Evolutionary conservation across 441 rosid genomes (phyloP).

Genomic region (Populus trichocarpa): DNA sequence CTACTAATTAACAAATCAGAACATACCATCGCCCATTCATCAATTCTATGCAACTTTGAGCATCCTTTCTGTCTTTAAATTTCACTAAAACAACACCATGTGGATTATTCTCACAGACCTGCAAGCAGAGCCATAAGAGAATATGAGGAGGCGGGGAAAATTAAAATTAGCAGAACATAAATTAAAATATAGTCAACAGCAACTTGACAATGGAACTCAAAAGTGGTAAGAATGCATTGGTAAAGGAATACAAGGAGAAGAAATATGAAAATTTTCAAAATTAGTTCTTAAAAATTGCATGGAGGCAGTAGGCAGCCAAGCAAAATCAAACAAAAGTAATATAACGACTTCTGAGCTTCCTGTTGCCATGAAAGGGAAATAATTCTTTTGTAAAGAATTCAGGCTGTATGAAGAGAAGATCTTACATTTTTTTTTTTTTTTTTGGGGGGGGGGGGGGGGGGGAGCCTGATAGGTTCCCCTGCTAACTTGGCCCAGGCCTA

Average conservation of each 20-base stretch:
- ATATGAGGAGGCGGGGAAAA: not conserved
- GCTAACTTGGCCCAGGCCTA: too few species aligned
- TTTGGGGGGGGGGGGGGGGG: too few species aligned
- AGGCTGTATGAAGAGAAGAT: too few species aligned
- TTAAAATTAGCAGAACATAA: not conserved
- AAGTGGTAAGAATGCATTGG: not conserved
- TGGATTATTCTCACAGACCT: conserved; percentile 92
- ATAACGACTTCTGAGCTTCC: not conserved
- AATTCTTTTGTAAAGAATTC: not conserved
- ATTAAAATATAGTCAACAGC: not conserved
- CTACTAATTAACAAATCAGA: not conserved
- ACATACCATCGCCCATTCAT: conserved; percentile 93
- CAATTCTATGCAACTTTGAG: conserved; percentile 78
- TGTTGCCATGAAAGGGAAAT: not conserved
- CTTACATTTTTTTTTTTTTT: too few species aligned
- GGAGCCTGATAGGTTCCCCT: too few species aligned
- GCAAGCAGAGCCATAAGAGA: conserved; percentile 19
- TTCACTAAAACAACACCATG: conserved; percentile 86
- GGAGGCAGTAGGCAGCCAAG: not conserved
- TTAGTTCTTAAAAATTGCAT: not conserved
- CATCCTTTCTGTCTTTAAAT: conserved; percentile 86
- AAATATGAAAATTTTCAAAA: not conserved
- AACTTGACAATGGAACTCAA: not conserved
- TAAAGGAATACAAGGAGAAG: not conserved
- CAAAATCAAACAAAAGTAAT: not conserved